Evolutionary conservation across 306 rosid genomes (phyloP).

Genomic region (Fragaria vesca): DNA sequence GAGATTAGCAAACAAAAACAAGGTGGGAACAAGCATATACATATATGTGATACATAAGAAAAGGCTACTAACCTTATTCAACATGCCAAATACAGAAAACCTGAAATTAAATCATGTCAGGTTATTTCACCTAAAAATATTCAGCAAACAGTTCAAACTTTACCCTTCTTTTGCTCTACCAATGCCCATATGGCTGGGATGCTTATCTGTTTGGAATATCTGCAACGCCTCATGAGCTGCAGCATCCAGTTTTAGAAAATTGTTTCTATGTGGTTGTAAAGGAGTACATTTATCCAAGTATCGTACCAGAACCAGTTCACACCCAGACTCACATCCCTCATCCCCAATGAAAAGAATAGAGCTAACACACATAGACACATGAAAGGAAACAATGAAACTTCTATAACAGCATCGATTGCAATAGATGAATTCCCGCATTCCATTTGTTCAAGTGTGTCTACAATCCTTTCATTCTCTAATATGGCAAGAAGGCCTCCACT

Average conservation of each 20-base stretch:
- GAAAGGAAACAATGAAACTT: conserved; percentile 84
- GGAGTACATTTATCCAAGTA: conserved; percentile 32
- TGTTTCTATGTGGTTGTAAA: conserved; percentile 66
- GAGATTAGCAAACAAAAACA: conserved; percentile 26
- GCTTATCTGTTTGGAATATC: conserved; percentile 95
- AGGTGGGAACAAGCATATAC: conserved; percentile 15
- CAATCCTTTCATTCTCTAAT: conserved; percentile 85
- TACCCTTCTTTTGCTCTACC: conserved; percentile 99
- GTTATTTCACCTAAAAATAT: conserved; percentile 18
- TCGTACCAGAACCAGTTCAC: conserved; percentile 9
- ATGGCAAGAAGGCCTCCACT: conserved; percentile 98
- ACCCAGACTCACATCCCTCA: conserved; percentile 8
- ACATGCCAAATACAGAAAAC: conserved; percentile 96
- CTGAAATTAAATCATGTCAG: conserved; percentile 45
- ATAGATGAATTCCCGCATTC: conserved; percentile 79
- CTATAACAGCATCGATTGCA: conserved; percentile 67
- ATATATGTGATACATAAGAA: not conserved
- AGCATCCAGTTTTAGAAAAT: conserved; percentile 86
- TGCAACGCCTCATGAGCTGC: conserved; percentile 94
- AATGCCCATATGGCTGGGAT: conserved; percentile 99
- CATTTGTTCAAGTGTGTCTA: conserved; percentile 76
- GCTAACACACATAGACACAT: conserved; percentile 18
- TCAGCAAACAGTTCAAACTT: conserved; percentile 23
- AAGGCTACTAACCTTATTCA: conserved; percentile 74
- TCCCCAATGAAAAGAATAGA: not conserved